Percentiles rank a stretch among this genome's conserved stretches.
Conservation (phyloP, 139 green algal genomes). For the Chlamydomonas sp. region DNA sequence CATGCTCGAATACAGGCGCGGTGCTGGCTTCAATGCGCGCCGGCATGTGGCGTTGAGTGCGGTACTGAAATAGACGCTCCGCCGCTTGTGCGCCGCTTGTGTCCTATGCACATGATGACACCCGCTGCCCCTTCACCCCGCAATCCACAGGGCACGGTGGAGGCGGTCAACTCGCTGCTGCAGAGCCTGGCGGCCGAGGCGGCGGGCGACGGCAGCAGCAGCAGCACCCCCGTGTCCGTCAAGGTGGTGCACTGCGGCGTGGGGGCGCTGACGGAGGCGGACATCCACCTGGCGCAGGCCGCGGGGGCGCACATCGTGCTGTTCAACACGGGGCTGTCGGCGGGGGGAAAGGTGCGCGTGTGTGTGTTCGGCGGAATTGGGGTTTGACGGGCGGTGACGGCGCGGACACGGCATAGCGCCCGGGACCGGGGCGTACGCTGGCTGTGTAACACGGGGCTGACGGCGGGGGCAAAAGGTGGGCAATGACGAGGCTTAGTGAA, state of each 20-base stretch:
- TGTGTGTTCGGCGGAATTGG: not conserved
- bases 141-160: slow-evolving; percentile 36
- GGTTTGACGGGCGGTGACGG: no score
- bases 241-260: slow-evolving; percentile 76
- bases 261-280: slow-evolving; percentile 72
- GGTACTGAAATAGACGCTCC: no score
- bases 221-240: not conserved
- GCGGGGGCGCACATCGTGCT: slow-evolving; percentile 74
- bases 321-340: slow-evolving; percentile 74
- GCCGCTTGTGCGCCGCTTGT: no score
- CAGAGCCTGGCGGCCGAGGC: not conserved
- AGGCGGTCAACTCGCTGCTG: slow-evolving; percentile 34
- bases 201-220: not conserved
- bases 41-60: no score
- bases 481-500: no score
- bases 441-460: no score
- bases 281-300: slow-evolving; percentile 78
- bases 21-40: no score
- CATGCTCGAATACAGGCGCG: no score
- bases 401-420: no score
- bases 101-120: no score
- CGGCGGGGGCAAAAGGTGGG: no score
- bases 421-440: no score
- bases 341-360: not conserved
- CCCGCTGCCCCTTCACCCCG: not conserved